Percentiles rank a stretch among this genome's conserved stretches.
phyloP scores from a whole-genome alignment of 345 rosid species.

The Eucalyptus urophylla region DNA sequence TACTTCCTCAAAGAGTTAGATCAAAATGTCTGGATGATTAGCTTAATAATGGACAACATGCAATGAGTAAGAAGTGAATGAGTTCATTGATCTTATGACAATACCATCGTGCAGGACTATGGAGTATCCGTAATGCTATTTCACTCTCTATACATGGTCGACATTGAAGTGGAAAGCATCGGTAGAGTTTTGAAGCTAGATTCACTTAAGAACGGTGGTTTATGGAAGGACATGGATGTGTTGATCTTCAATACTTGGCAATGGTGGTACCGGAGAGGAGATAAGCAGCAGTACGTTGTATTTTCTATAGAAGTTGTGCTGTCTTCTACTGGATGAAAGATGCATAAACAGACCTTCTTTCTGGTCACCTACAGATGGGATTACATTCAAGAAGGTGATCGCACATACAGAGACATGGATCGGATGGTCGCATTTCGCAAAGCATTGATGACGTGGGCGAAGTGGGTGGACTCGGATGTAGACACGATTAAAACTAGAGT shows the following conservation, averaged over 20 bases:
- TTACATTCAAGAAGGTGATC: conserved; percentile 39
- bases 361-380: conserved; percentile 58
- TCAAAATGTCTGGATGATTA: background rate
- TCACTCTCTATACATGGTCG: conserved; percentile 29
- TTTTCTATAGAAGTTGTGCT: background rate
- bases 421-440: conserved; percentile 62
- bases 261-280: conserved; percentile 61
- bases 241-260: conserved; percentile 61
- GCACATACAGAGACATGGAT: conserved; percentile 38
- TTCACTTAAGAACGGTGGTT: conserved; percentile 21
- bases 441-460: conserved; percentile 72
- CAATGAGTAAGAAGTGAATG: background rate
- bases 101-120: conserved; percentile 26
- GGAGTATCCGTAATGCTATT: conserved; percentile 25
- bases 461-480: conserved; percentile 75
- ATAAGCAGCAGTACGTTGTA: conserved; percentile 38
- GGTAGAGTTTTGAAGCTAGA: conserved; percentile 53
- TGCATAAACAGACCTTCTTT: background rate
- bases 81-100: background rate
- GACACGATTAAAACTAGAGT: conserved; percentile 47
- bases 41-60: background rate
- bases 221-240: conserved; percentile 45
- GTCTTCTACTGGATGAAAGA: background rate
- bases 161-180: conserved; percentile 19
- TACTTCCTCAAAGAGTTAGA: background rate